A percentile compares a stretch with the other conserved stretches of the same genome.
These are phyloP conservation scores for Hypholoma fasciculare DNA, from an alignment of 768 basidiomycete genomes.

Conservation along the genomic window DNA sequence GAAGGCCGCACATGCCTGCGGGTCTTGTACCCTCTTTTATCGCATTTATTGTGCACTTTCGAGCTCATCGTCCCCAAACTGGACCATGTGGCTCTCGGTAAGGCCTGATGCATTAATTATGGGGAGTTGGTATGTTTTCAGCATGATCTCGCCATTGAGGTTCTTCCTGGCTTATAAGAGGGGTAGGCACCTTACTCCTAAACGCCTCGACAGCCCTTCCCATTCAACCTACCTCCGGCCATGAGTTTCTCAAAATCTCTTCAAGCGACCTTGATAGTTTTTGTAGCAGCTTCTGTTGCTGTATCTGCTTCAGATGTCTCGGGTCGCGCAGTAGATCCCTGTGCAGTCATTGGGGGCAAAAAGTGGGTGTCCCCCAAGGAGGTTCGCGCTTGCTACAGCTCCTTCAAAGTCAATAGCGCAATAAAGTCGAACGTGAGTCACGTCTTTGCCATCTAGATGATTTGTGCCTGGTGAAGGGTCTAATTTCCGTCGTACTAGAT, in stretches of 20 bases:
- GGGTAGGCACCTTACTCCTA: background rate
- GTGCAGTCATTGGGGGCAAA: conserved; percentile 51
- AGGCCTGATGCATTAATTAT: background rate
- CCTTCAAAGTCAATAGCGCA: conserved; percentile 47
- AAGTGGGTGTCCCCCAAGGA: conserved; percentile 57
- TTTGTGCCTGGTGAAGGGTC: background rate
- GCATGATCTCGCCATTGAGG: background rate
- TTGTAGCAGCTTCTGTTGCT: conserved; percentile 6
- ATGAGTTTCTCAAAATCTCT: background rate
- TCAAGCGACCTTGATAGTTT: background rate
- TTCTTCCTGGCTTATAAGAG: background rate
- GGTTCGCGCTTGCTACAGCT: conserved; percentile 53
- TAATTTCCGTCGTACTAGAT: conserved; percentile 33
- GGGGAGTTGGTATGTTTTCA: background rate
- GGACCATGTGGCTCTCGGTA: background rate
- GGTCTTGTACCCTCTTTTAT: background rate
- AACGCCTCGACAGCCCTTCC: background rate
- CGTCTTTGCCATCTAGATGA: background rate
- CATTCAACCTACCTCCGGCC: background rate
- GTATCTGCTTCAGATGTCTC: background rate
- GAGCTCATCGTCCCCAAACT: background rate
- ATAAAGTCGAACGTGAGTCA: conserved; percentile 50
- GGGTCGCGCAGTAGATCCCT: conserved; percentile 39
- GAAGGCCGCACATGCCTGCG: background rate
- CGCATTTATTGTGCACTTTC: background rate